phyloP scores from a whole-genome alignment of 2,329 filamentous ascomycete genomes.

The Xylaria sp. region DNA sequence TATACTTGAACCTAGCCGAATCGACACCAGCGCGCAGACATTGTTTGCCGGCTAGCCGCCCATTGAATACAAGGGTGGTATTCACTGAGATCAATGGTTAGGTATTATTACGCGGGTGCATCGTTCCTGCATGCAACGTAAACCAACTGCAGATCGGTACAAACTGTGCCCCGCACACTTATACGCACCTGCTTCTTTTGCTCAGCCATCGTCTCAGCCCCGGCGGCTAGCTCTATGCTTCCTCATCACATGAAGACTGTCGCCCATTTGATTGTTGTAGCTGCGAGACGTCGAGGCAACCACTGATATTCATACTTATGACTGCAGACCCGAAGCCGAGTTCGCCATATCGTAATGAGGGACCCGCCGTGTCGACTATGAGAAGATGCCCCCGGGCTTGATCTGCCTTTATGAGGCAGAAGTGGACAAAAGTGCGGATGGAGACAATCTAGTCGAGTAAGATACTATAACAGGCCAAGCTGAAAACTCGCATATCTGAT shows the following conservation, averaged over 20 bases:
- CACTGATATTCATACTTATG: neutral
- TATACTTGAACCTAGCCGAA: neutral
- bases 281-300: neutral
- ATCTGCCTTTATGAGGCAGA: constrained; percentile 25
- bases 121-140: neutral
- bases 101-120: neutral
- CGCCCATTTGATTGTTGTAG: neutral
- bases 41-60: neutral
- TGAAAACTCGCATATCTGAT: constrained; percentile 3
- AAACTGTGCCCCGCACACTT: neutral
- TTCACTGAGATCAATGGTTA: neutral
- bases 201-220: neutral
- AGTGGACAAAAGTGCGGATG: neutral
- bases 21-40: neutral
- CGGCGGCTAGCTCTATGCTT: neutral
- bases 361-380: neutral
- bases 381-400: constrained; percentile 29
- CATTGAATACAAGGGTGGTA: neutral
- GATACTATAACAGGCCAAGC: neutral
- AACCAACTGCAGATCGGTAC: neutral
- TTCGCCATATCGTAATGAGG: neutral
- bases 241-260: neutral
- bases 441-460: constrained; percentile 26
- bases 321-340: neutral
- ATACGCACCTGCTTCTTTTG: neutral